These are phyloP conservation scores for Colletotrichum coccodes DNA, from an alignment of 2,329 filamentous ascomycete genomes.

Conservation along the genomic window DNA sequence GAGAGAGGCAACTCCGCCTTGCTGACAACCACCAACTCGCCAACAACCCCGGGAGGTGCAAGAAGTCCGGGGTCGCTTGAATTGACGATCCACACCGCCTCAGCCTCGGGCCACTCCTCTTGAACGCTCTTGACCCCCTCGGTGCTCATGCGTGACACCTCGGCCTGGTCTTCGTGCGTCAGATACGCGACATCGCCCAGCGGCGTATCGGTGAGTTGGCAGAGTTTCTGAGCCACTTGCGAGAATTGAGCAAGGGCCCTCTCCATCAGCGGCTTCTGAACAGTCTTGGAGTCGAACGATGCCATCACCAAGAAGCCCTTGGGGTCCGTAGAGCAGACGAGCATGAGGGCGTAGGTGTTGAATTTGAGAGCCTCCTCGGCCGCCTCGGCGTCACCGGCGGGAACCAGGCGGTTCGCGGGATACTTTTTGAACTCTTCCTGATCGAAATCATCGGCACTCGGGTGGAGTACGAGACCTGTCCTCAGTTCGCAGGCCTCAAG, in stretches of 20 bases:
- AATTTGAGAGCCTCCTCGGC: conserved; percentile 69
- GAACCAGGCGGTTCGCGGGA: conserved; percentile 63
- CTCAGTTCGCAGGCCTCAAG: conserved; percentile 66
- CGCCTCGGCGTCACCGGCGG: conserved; percentile 64
- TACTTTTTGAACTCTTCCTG: conserved; percentile 41
- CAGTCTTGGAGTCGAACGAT: conserved; percentile 72
- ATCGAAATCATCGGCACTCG: conserved; percentile 46
- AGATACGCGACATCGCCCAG: conserved; percentile 48
- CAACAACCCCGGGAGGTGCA: conserved; percentile 52
- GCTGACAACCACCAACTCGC: conserved; percentile 55
- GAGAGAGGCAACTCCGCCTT: conserved; percentile 38
- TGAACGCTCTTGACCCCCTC: conserved; percentile 35
- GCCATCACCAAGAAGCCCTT: conserved; percentile 68
- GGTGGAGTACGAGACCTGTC: conserved; percentile 65
- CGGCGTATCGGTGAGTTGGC: conserved; percentile 45
- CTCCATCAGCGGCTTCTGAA: conserved; percentile 62
- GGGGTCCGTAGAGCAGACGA: conserved; percentile 70
- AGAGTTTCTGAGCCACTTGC: conserved; percentile 60
- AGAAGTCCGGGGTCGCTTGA: conserved; percentile 45
- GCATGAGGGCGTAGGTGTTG: conserved; percentile 70
- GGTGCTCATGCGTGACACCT: conserved; percentile 43
- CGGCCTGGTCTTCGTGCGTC: conserved; percentile 44
- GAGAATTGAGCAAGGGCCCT: conserved; percentile 63
- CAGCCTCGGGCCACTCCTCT: conserved; percentile 37
- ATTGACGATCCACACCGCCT: conserved; percentile 53